Evolutionary conservation across 2,329 filamentous ascomycete species (phyloP).

Genomic region (Kalmusia sp.): DNA sequence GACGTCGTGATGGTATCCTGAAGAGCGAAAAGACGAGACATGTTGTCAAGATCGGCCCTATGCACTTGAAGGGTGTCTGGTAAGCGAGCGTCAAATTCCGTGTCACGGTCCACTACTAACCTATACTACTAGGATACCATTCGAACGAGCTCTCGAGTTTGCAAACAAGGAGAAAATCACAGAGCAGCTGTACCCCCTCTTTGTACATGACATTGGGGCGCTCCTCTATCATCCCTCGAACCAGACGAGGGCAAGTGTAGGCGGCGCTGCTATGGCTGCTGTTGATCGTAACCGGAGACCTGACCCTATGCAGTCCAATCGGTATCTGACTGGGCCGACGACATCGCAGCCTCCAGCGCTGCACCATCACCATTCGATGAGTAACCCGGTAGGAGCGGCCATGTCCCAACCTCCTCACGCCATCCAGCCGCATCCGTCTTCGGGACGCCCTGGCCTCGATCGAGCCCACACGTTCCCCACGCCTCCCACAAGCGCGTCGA

Average conservation of each 20-base stretch:
- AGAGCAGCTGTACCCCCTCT: slow-evolving; percentile 90
- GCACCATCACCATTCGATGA: slow-evolving; percentile 74
- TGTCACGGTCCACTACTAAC: slow-evolving; percentile 13
- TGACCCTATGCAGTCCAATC: slow-evolving; percentile 51
- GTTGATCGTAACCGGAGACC: slow-evolving; percentile 64
- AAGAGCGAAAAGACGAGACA: slow-evolving; percentile 98
- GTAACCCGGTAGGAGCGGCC: slow-evolving; percentile 63
- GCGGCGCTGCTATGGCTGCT: slow-evolving; percentile 74
- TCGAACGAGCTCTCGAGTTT: slow-evolving; percentile 96
- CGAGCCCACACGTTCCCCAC: slow-evolving; percentile 93
- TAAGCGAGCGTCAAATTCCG: slow-evolving; percentile 15
- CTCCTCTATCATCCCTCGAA: slow-evolving; percentile 94
- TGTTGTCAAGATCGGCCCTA: slow-evolving; percentile 98
- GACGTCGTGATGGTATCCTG: slow-evolving; percentile 90
- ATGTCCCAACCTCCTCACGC: slow-evolving; percentile 72
- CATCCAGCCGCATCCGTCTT: slow-evolving; percentile 66
- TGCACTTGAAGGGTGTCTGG: slow-evolving; percentile 86
- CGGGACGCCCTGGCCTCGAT: slow-evolving; percentile 72
- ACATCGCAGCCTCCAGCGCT: slow-evolving; percentile 71
- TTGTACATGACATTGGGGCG: slow-evolving; percentile 95
- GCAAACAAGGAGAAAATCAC: slow-evolving; percentile 99
- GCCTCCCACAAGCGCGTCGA: slow-evolving; percentile 90
- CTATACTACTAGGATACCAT: slow-evolving; percentile 82
- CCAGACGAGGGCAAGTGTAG: slow-evolving; percentile 79
- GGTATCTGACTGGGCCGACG: slow-evolving; percentile 67